Base-by-base conservation (phyloP, 2,329 filamentous ascomycete species). In the Ustulina deusta region DNA sequence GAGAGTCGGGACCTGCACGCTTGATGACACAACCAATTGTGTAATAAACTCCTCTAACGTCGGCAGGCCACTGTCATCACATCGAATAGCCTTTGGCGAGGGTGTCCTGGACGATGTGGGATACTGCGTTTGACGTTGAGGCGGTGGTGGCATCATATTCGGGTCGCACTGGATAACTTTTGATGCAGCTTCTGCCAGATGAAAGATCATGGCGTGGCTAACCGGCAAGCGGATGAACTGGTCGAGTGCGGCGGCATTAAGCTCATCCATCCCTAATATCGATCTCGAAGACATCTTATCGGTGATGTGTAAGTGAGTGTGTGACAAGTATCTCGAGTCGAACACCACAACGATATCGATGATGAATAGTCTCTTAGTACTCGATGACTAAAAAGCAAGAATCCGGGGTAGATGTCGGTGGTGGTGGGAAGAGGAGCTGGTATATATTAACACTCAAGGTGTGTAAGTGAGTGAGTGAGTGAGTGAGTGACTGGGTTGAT, bases 1-100 rank as follows among this genome's bases (percentile, higher is more conserved):
- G 73, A 99, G 87, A 7, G 96, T 99, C 13, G 96, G 93, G 61
- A 97, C 94, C 85, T 98, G 95, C 34, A 98, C 96, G 80, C 97
- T 97, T 72, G 95, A 98, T 68, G 92, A 91, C 77, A 93, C 89
- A 69, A 98, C 94, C 34, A 99, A 87, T 71, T 94, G 93, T 58
- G 89, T 91, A 82, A 99, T 98, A 85, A 98, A 99, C 66, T 90
- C 88, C 80, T 97, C 93, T 40, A 98, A 84, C 0, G 92, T 90
- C 2, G 96, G 96, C 36, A 99, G 85, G 63, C 82, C 78, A 68
- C 81, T 82, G 73, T 87, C 84, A 63, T 83, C 82, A 66, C 77
- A 81, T 58, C 79, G 79, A 15, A 85, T 80, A 71, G 71, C 82
- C 72, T 74, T 83, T 74, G 76, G 84, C 71, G 77, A 82, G 72